These are phyloP conservation scores for Crucihimalaya himalaica DNA, from an alignment of 345 rosid species.

Conservation along the genomic window DNA sequence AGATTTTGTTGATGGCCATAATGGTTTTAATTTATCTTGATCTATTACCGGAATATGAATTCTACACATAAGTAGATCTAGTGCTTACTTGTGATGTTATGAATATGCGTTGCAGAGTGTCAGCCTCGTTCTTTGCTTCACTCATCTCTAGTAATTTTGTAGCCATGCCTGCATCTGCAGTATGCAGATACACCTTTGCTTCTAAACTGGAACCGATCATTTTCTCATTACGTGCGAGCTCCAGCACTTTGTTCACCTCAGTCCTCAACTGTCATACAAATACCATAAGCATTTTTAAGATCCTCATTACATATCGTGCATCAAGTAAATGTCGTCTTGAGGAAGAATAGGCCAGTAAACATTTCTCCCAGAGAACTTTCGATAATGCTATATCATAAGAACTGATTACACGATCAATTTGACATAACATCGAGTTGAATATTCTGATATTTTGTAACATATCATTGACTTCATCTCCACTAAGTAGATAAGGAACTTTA, in stretches of 20 bases:
- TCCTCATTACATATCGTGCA: not conserved
- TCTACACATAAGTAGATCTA: not conserved
- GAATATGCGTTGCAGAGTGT: conserved; percentile 73
- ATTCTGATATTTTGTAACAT: not conserved
- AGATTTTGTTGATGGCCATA: not conserved
- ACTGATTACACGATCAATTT: not conserved
- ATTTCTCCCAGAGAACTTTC: not conserved
- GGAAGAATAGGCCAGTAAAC: not conserved
- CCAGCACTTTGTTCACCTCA: conserved; percentile 93
- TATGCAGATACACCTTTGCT: conserved; percentile 74
- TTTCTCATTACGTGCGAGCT: conserved; percentile 78
- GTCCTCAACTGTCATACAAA: conserved; percentile 72
- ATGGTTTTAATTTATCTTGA: not conserved
- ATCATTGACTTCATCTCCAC: not conserved
- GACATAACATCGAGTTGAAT: not conserved
- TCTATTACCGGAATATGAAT: not conserved
- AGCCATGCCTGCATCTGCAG: conserved; percentile 59
- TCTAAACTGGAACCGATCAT: conserved; percentile 93
- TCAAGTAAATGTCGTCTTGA: not conserved
- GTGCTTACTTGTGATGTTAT: conserved; percentile 79
- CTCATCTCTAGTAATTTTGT: conserved; percentile 55
- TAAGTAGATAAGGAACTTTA: conserved; percentile 20
- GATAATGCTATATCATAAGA: not conserved
- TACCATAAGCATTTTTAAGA: conserved; percentile 1
- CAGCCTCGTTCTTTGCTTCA: conserved; percentile 65